Conservation (phyloP, 2,329 filamentous ascomycete genomes). For the Aphanoascus verrucosus region DNA sequence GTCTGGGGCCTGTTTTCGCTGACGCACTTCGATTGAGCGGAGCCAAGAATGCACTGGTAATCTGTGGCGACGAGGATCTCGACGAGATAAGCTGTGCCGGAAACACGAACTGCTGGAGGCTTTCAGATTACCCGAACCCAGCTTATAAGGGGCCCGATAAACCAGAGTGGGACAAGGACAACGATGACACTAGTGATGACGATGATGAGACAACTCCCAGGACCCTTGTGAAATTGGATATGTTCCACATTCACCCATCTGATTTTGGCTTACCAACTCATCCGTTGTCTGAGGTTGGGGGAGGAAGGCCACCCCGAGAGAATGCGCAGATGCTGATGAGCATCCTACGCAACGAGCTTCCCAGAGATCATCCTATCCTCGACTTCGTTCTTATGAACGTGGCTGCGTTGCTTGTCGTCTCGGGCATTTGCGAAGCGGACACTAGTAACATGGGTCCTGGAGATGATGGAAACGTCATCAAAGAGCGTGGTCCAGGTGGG, state of each 20-base stretch:
- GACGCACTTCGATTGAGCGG: constrained; percentile 70
- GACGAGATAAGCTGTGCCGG: constrained; percentile 94
- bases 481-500: constrained; percentile 72
- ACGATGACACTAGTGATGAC: constrained; percentile 31
- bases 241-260: constrained; percentile 66
- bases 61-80: constrained; percentile 88
- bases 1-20: constrained; percentile 79
- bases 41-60: constrained; percentile 71
- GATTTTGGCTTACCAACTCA: constrained; percentile 78
- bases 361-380: constrained; percentile 69
- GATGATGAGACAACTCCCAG: constrained; percentile 31
- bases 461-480: constrained; percentile 70
- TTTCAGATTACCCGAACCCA: constrained; percentile 46
- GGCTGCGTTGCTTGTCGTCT: constrained; percentile 72
- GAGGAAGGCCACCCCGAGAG: constrained; percentile 72
- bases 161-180: constrained; percentile 23
- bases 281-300: constrained; percentile 64
- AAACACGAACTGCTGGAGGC: constrained; percentile 75
- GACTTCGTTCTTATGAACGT: constrained; percentile 94
- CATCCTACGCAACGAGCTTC: constrained; percentile 63
- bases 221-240: constrained; percentile 51
- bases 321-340: constrained; percentile 75
- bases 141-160: constrained; percentile 25
- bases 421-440: constrained; percentile 77
- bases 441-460: constrained; percentile 66